Evolutionary conservation across 192 early-diverging fungal genomes (phyloP).

Genomic region (Glomus cerebriforme): DNA sequence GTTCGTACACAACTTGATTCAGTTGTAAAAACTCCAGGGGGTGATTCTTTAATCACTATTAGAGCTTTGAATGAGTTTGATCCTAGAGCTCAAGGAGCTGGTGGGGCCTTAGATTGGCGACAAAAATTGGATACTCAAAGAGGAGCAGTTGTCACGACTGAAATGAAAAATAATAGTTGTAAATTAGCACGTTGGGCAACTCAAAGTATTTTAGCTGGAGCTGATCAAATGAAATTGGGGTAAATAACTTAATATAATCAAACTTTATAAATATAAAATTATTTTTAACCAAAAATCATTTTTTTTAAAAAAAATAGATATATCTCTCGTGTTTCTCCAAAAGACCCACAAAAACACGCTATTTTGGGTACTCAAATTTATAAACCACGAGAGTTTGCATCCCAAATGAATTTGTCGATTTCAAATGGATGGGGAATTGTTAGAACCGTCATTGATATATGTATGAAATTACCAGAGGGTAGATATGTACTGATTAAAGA

Average conservation of each 20-base stretch:
- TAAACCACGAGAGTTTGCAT: conserved; percentile 87
- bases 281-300: background rate
- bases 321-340: conserved; percentile 74
- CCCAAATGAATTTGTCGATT: conserved; percentile 84
- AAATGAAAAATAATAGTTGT: conserved; percentile 97
- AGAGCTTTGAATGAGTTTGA: conserved; percentile 95
- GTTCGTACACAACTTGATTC: conserved; percentile 92
- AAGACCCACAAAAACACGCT: conserved; percentile 81
- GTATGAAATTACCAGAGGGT: conserved; percentile 85
- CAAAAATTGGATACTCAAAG: conserved; percentile 91
- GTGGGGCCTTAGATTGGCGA: conserved; percentile 92
- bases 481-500: conserved; percentile 95
- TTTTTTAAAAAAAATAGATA: conserved; percentile 41
- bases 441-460: conserved; percentile 90
- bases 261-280: background rate
- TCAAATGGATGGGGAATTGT: conserved; percentile 95
- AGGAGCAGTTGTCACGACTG: conserved; percentile 94
- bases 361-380: conserved; percentile 83
- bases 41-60: conserved; percentile 63
- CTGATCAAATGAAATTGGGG: conserved; percentile 88
- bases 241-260: conserved; percentile 37
- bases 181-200: conserved; percentile 96
- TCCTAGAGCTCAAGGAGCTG: conserved; percentile 77
- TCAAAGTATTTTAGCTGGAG: conserved; percentile 87
- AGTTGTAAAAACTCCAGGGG: conserved; percentile 55